These are phyloP conservation scores for Centrapalus pauciflorus DNA, from an alignment of 129 eudicot genomes.

Conservation along the genomic window DNA sequence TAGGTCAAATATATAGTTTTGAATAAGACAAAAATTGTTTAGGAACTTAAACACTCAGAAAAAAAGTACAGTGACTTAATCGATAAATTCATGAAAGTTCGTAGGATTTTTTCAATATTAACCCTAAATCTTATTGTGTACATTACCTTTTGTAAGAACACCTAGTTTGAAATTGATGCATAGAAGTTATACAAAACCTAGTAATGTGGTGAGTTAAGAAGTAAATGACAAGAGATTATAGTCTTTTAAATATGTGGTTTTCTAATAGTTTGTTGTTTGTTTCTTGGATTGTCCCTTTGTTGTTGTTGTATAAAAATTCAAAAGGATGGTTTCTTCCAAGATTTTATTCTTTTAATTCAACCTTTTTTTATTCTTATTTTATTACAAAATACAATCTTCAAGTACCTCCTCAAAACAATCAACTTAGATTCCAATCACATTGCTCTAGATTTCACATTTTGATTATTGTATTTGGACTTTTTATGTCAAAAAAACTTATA, in stretches of 20 bases:
- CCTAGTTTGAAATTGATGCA: conserved; percentile 17
- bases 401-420: conserved; percentile 22
- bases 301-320: conserved; percentile 13
- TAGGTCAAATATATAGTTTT: too few species aligned
- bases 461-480: too few species aligned
- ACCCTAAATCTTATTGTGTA: too few species aligned
- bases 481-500: too few species aligned
- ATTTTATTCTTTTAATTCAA: conserved; percentile 25
- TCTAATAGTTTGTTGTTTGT: conserved; percentile 3
- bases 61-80: too few species aligned
- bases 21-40: too few species aligned
- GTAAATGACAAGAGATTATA: conserved; percentile 1
- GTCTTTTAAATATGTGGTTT: conserved; percentile 6
- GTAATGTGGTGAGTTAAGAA: conserved; percentile 5
- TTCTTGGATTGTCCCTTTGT: conserved; percentile 16
- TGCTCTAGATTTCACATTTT: conserved; percentile 16
- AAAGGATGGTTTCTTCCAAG: conserved; percentile 22
- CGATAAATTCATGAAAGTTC: too few species aligned
- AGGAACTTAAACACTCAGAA: too few species aligned
- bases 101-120: too few species aligned
- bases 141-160: neutral
- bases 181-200: conserved; percentile 1
- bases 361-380: neutral
- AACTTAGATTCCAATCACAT: conserved; percentile 22
- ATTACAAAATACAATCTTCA: conserved; percentile 4